Evolutionary conservation across 2,329 filamentous ascomycete species (phyloP), one percentile per base, ranked within the genome.

Genomic region (Ophiosphaerella korrae): DNA sequence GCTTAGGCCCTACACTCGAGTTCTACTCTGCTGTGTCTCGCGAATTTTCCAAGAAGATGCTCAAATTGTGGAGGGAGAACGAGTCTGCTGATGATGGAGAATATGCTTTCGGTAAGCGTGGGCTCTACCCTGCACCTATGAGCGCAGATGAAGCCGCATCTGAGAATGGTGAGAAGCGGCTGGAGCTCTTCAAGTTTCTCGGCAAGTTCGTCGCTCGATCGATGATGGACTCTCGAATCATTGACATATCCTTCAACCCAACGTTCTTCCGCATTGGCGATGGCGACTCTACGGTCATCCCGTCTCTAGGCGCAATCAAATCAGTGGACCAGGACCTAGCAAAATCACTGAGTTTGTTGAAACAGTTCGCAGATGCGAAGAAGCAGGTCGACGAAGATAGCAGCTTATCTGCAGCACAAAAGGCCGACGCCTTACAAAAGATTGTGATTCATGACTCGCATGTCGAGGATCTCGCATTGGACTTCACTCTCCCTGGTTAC

Each of bases 11-110:
- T 3, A 99, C 94, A 0, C 82, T 99, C 12, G 94, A 99, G 71
- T 99, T 99, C 72, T 99, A 99, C 75, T 96, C 94, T 0, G 96
- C 90, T 0, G 93, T 97, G 1, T 99, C 94, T 0, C 94, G 90
- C 64, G 94, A 99, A 71, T 97, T 97, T 67, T 93, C 90, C 1
- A 96, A 94, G 80, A 97, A 93, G 82, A 97, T 95, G 75, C 84
- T 97, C 45, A 96, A 92, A 77, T 84, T 99, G 5, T 99, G 95
- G 95, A 87, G 94, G 13, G 93, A 97, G 65, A 90, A 89, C 51
- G 93, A 97, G 66, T 87, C 81, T 5, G 82, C 82, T 42, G 84
- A 88, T 6, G 76, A 80, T 14, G 87, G 87, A 48, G 91, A 96
- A 55, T 97, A 90, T 74, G 90, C 94, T 3, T 94, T 90, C 63